A percentile compares a stretch with the other conserved stretches of the same genome.
Evolutionary conservation across 352 stramenopile genomes (phyloP).

Genomic region (Phytophthora quininea): DNA sequence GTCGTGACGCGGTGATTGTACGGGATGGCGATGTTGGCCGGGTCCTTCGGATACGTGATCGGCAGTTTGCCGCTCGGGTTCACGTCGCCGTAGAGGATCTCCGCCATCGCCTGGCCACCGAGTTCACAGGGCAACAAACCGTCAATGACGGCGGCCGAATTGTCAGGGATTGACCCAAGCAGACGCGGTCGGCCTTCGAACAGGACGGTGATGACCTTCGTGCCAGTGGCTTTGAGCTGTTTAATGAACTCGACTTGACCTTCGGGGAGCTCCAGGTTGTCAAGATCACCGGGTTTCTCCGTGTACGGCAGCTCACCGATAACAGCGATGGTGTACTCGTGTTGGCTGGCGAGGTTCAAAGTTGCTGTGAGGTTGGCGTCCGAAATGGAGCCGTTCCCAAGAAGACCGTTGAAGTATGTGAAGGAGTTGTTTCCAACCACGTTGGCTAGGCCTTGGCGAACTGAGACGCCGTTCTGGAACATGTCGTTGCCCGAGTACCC

Average conservation of each 20-base stretch:
- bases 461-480: constrained; percentile 54
- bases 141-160: constrained; percentile 71
- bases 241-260: constrained; percentile 79
- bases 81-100: no score
- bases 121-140: constrained; percentile 73
- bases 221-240: constrained; percentile 61
- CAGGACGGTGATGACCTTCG: constrained; percentile 82
- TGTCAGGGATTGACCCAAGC: constrained; percentile 26
- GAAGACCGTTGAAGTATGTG: constrained; percentile 59
- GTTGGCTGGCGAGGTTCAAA: constrained; percentile 47
- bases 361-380: constrained; percentile 49
- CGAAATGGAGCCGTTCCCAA: constrained; percentile 54
- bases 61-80: no score
- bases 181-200: constrained; percentile 77
- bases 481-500: constrained; percentile 65
- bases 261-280: constrained; percentile 53
- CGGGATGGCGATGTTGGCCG: constrained; percentile 57
- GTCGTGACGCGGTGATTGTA: constrained; percentile 71
- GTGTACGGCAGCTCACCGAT: constrained; percentile 81
- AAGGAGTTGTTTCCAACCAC: constrained; percentile 30
- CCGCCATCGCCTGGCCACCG: constrained; percentile 79
- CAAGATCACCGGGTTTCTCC: constrained; percentile 50
- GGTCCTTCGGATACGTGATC: no score
- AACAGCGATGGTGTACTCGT: constrained; percentile 67
- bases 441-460: constrained; percentile 54